Evolutionary conservation across 768 basidiomycete species (phyloP), one percentile per base, ranked within the genome.

Genomic region (Boletus sensibilis): DNA sequence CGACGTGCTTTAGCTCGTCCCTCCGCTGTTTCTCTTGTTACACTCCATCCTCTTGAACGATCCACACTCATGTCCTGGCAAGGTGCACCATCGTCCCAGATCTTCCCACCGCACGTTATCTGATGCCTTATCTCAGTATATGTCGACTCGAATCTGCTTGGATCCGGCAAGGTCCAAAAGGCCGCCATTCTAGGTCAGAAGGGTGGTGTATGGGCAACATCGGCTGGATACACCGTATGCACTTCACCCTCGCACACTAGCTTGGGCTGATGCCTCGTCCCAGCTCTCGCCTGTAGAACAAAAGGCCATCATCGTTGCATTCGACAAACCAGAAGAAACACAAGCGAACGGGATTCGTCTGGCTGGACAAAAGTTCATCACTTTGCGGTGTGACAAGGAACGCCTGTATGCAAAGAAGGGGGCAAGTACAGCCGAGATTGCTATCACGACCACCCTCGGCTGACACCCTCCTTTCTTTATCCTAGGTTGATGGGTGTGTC

Each of bases 141-240:
- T 74, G 89, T 94, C 72, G 90, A 94, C 71, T 72, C 72, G 63
- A 87, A 92, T 72, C 86, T 96, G 58, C 63, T 95, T 57, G 89
- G 85, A 13, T 85, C 71, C 56, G 82, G 82, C 66, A 92, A 84
- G 76, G 75, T 96, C 64, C 16, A 75, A 8, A 81, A 77, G 69
- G 94, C 92, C 52, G 92, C 92, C 37, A 72, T 72, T 49, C 20
- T 72, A n/a, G 70, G 70, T 27, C 59, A 33, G 3, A 52, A 57
- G 39, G 71, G 70, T 27, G 71, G 70, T 38, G 53, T 73, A 8
- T 72, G 70, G 70, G 70, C 70, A 20, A 52, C 8, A 1, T 73
- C 70, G 1, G 7, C 56, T 18, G 64, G 57, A 25, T 64, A 71
- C 54, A 33, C 1, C 23, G 66, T 58, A 65, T n/a, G 40, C 13